These are phyloP conservation scores for Phyllosticta citriasiana DNA, from an alignment of 2,329 filamentous ascomycete species.

Conservation along the genomic window DNA sequence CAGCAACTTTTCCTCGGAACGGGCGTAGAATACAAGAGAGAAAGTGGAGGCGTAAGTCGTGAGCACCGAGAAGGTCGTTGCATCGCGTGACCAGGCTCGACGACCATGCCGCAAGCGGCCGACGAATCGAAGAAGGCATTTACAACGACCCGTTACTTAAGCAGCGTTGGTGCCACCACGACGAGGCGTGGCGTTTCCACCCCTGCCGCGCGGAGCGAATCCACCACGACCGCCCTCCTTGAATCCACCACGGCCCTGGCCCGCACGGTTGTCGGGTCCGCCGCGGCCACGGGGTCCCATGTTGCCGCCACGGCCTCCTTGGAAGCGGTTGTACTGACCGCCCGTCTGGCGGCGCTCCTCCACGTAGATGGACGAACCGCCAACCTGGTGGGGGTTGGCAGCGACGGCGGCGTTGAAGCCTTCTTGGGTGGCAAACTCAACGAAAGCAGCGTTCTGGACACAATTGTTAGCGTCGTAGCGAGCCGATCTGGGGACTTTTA, in stretches of 20 bases:
- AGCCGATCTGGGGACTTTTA: not conserved
- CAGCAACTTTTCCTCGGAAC: slow-evolving; percentile 11
- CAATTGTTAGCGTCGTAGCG: slow-evolving; percentile 13
- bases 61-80: slow-evolving; percentile 5
- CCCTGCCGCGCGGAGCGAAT: slow-evolving; percentile 39
- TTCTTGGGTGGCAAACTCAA: slow-evolving; percentile 75
- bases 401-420: slow-evolving; percentile 75
- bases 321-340: slow-evolving; percentile 25
- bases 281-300: slow-evolving; percentile 48
- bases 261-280: slow-evolving; percentile 47
- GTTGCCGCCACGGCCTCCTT: slow-evolving; percentile 28
- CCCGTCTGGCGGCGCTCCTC: slow-evolving; percentile 69
- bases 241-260: slow-evolving; percentile 61
- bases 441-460: slow-evolving; percentile 83
- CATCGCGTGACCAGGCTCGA: not conserved
- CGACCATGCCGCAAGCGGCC: not conserved
- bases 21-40: slow-evolving; percentile 12
- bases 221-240: slow-evolving; percentile 61
- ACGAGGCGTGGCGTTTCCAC: slow-evolving; percentile 37
- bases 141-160: slow-evolving; percentile 14
- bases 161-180: slow-evolving; percentile 37
- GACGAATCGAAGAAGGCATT: slow-evolving; percentile 5
- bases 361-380: slow-evolving; percentile 71
- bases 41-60: slow-evolving; percentile 11
- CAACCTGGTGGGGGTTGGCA: slow-evolving; percentile 78